phyloP scores from a whole-genome alignment of 257 asterid species.

The Echites panduratus region DNA sequence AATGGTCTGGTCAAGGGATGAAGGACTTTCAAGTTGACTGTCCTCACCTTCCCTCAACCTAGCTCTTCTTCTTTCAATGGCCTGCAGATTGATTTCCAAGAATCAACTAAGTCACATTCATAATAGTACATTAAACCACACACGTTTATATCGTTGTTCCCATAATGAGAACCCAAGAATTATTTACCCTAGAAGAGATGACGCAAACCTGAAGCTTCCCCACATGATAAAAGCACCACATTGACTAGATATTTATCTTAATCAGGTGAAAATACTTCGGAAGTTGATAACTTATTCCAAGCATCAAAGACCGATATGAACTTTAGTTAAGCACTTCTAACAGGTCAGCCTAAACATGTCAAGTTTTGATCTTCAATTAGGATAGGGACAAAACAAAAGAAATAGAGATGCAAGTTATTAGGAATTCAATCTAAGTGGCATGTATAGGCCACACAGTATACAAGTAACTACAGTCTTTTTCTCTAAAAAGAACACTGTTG shows the following conservation, averaged over 20 bases:
- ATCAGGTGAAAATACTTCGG: too few species aligned
- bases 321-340: conserved; percentile 5
- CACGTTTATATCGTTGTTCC: background rate
- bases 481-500: background rate
- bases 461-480: background rate
- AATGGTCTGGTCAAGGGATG: conserved; percentile 39
- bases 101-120: background rate
- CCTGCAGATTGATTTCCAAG: conserved; percentile 24
- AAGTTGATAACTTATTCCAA: background rate
- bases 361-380: background rate
- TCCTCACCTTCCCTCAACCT: conserved; percentile 46
- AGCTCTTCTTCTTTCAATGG: conserved; percentile 57
- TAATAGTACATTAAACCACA: background rate
- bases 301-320: background rate
- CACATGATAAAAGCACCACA: background rate
- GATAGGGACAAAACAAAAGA: background rate
- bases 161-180: background rate
- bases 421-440: background rate
- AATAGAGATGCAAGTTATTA: background rate
- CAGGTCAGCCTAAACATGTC: background rate
- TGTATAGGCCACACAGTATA: background rate
- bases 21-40: conserved; percentile 43
- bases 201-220: background rate
- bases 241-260: background rate
- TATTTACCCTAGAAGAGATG: background rate